phyloP scores from a whole-genome alignment of 2,329 filamentous ascomycete genomes.

The Leptographium flavum region DNA sequence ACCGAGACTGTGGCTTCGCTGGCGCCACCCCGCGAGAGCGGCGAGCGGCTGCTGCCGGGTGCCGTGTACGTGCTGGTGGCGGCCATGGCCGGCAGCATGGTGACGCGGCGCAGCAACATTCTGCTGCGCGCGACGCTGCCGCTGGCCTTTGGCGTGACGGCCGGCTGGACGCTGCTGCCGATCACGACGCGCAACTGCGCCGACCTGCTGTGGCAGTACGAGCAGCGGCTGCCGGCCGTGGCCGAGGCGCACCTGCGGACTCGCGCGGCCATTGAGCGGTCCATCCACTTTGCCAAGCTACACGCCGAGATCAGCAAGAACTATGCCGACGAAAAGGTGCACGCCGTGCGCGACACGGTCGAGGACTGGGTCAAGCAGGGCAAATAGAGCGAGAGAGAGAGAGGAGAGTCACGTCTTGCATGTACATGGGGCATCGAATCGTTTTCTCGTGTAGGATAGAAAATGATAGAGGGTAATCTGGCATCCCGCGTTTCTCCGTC shows the following conservation, averaged over 20 bases:
- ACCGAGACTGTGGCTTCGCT: slow-evolving; percentile 80
- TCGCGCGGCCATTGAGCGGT: slow-evolving; percentile 53
- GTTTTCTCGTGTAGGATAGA: background rate
- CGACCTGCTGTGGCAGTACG: slow-evolving; percentile 80
- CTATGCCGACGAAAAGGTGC: slow-evolving; percentile 71
- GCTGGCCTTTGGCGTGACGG: slow-evolving; percentile 63
- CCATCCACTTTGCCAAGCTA: slow-evolving; percentile 58
- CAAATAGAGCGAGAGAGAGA: slow-evolving; percentile 38
- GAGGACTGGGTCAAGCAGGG: slow-evolving; percentile 90
- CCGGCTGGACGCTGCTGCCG: slow-evolving; percentile 74
- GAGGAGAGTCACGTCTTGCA: background rate
- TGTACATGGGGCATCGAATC: background rate
- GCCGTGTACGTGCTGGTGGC: slow-evolving; percentile 85
- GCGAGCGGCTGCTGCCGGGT: slow-evolving; percentile 81
- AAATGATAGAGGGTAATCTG: too few relatives aligned
- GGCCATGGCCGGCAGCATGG: slow-evolving; percentile 87
- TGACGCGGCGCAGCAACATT: slow-evolving; percentile 76
- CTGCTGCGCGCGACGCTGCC: slow-evolving; percentile 66
- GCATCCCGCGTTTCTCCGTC: too few relatives aligned
- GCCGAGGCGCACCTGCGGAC: slow-evolving; percentile 67
- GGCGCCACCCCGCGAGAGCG: slow-evolving; percentile 70
- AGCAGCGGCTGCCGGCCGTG: slow-evolving; percentile 73
- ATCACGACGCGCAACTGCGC: slow-evolving; percentile 82
- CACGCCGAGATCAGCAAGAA: slow-evolving; percentile 56
- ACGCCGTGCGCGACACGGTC: slow-evolving; percentile 57